Evolutionary conservation across 208 protist species (phyloP), one percentile per base, ranked within the genome.

Genomic region (Porcisia hertigi): DNA sequence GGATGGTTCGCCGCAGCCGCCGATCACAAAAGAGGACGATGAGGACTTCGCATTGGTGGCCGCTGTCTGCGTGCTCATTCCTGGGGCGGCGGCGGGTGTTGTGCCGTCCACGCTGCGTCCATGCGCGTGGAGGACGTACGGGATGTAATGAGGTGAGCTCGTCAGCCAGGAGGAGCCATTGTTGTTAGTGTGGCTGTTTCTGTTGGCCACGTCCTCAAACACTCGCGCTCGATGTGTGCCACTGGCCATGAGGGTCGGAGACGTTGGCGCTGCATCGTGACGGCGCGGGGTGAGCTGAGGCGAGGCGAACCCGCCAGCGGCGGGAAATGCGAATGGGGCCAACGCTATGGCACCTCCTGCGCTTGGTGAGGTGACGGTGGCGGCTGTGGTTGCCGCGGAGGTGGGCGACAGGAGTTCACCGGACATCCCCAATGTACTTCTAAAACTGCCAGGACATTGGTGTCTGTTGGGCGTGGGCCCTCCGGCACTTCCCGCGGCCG

Each of bases 21-120:
- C 74, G 25, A 59, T 60, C 34, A 63, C 53, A 47, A 71, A 43
- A 3, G 76, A 80, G 0, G 76, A 80, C 25, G 76, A 75, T 12
- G 63, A 71, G 2, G 76, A 75, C 49, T 49, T 52, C 36, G 47
- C 36, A 23, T 43, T 66, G 3, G 39, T 66, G 39, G 62, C 20
- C 36, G 39, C n/a, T 12, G 58, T 39, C 65, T 47, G 41, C 65
- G n/a, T 45, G 36, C 6, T 47, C 30, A 36, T 25, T 39, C 8
- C 53, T 23, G 1, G 39, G 11, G 72, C 49, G 45, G 62, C 20
- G 8, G 49, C 23, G 52, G 49, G 16, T 12, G 34, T 36, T n/a
- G 49, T 57, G 49, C 25, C 36, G 69, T 60, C 69, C 6, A 49
- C 53, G 53, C 53, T 60, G 49, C 69, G 69, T 3, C 69, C 69